phyloP scores from a whole-genome alignment of 2,329 filamentous ascomycete species.

The Bisporella sp. region DNA sequence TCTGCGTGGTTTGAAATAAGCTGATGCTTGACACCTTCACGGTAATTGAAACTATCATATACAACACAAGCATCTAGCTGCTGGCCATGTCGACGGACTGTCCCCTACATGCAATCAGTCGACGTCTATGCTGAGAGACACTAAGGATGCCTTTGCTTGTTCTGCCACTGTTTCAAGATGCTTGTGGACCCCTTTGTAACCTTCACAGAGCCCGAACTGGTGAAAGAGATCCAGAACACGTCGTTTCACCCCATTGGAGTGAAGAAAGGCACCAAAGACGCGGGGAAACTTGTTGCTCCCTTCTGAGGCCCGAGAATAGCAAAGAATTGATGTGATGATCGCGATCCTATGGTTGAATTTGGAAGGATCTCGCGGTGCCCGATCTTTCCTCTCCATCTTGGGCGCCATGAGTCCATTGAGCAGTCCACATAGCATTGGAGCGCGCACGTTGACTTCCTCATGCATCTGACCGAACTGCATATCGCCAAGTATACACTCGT shows the following conservation, averaged over 20 bases:
- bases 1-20: constrained; percentile 2
- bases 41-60: constrained; percentile 3
- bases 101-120: not conserved
- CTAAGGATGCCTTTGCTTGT: not conserved
- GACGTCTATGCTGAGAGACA: not conserved
- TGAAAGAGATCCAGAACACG: not conserved
- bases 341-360: not conserved
- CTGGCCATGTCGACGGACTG: constrained; percentile 1
- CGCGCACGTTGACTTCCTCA: not conserved
- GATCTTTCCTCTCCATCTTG: not conserved
- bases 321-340: not conserved
- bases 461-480: not conserved
- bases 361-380: not conserved
- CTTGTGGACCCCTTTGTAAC: not conserved
- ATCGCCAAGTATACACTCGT: not conserved
- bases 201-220: not conserved
- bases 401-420: not conserved
- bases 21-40: constrained; percentile 1
- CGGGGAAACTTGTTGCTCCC: not conserved
- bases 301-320: constrained; percentile 1
- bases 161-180: not conserved
- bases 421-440: not conserved
- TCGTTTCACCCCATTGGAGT: not conserved
- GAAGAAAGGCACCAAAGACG: not conserved
- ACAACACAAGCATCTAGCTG: constrained; percentile 1